A percentile compares a stretch with the other conserved stretches of the same genome.
Evolutionary conservation across 2,329 filamentous ascomycete species (phyloP).

Genomic region (Colletotrichum sp.): DNA sequence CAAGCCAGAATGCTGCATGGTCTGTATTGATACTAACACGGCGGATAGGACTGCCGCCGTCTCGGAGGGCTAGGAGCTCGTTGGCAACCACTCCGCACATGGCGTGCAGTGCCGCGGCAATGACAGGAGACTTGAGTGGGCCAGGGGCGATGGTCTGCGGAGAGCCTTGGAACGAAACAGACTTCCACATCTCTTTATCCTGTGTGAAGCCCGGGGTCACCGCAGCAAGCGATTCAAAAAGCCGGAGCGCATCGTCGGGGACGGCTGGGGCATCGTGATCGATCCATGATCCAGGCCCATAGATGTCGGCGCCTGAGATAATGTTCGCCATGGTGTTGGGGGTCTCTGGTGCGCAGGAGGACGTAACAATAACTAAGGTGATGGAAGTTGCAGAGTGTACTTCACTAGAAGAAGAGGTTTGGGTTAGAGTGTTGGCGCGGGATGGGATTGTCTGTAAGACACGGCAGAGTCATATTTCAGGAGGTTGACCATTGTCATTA

Average conservation of each 20-base stretch:
- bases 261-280: neutral
- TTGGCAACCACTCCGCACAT: neutral
- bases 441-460: neutral
- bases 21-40: neutral
- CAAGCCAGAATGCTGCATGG: neutral
- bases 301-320: neutral
- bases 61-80: neutral
- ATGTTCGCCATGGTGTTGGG: neutral
- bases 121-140: neutral
- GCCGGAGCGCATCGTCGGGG: neutral
- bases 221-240: neutral
- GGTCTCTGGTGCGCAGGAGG: neutral
- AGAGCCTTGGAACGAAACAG: neutral
- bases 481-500: neutral
- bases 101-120: neutral
- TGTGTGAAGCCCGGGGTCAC: neutral
- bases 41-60: neutral
- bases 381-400: neutral
- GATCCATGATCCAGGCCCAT: neutral
- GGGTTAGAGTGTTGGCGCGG: neutral
- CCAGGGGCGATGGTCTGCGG: neutral
- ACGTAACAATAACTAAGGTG: neutral
- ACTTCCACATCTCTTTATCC: neutral
- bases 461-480: neutral
- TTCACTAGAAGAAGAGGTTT: neutral